phyloP scores from a whole-genome alignment of 768 basidiomycete species.

The Lactifluus rugatus region DNA sequence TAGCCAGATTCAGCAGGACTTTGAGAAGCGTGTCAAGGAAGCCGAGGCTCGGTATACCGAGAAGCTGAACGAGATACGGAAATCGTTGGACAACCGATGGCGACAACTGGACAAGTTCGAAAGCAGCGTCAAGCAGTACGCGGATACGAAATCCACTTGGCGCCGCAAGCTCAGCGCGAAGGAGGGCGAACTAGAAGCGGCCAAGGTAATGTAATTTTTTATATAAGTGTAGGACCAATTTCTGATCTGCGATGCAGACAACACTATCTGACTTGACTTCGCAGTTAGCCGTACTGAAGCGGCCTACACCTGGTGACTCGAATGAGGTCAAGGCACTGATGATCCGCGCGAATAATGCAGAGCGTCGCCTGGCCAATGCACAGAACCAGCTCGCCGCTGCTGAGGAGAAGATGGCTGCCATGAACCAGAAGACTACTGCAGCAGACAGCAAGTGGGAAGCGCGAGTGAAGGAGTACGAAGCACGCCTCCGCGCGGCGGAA shows the following conservation, averaged over 20 bases:
- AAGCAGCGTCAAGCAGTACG: constrained; percentile 67
- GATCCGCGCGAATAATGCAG: constrained; percentile 72
- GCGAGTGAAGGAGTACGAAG: constrained; percentile 88
- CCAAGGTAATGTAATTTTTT: constrained; percentile 48
- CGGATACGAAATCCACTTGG: constrained; percentile 77
- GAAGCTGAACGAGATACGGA: constrained; percentile 67
- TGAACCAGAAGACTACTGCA: constrained; percentile 59
- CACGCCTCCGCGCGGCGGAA: constrained; percentile 68
- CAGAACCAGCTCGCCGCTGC: constrained; percentile 76
- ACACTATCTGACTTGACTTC: constrained; percentile 65
- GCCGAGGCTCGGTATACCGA: constrained; percentile 65
- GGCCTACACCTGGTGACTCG: constrained; percentile 48
- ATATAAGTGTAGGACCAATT: background rate
- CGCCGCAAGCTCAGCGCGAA: constrained; percentile 70
- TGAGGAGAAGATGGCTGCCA: constrained; percentile 72
- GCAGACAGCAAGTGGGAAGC: constrained; percentile 92
- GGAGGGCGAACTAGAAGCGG: constrained; percentile 81
- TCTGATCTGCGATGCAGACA: constrained; percentile 33
- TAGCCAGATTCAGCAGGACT: constrained; percentile 74
- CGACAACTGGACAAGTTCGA: constrained; percentile 92
- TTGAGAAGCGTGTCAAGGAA: constrained; percentile 78
- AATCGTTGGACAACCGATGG: constrained; percentile 83
- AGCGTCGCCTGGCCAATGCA: constrained; percentile 75
- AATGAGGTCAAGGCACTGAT: constrained; percentile 63
- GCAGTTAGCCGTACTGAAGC: constrained; percentile 55